A percentile compares a stretch with the other conserved stretches of the same genome.
phyloP scores from a whole-genome alignment of 192 early-diverging fungal species.

The Backusella mclennaniae region DNA sequence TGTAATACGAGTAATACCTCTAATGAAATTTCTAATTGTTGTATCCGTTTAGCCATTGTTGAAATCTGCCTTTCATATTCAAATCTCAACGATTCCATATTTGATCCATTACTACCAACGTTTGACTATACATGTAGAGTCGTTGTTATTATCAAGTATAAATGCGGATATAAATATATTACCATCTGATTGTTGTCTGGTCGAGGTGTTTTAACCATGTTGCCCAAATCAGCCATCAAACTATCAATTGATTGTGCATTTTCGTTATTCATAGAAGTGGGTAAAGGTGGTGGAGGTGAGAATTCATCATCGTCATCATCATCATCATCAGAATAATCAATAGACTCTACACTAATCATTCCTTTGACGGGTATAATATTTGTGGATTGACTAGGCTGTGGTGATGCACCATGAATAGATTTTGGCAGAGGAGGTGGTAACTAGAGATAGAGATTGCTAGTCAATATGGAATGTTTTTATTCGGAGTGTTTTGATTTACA shows the following conservation, averaged over 20 bases:
- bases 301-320: too few species aligned
- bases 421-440: background rate
- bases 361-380: conserved; percentile 37
- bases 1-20: background rate
- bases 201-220: conserved; percentile 52
- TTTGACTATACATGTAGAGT: background rate
- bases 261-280: conserved; percentile 32
- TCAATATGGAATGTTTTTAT: background rate
- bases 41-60: conserved; percentile 61
- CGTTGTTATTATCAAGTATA: background rate
- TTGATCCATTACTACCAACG: conserved; percentile 11
- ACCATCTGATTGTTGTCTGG: conserved; percentile 1
- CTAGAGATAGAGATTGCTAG: background rate
- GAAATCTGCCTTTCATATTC: conserved; percentile 62
- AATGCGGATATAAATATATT: background rate
- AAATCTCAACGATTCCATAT: conserved; percentile 46
- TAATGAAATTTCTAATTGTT: conserved; percentile 53
- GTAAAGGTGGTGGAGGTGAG: too few species aligned
- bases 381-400: conserved; percentile 35
- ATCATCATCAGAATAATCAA: conserved; percentile 19
- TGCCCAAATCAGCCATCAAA: conserved; percentile 74
- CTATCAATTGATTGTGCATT: conserved; percentile 58
- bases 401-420: background rate
- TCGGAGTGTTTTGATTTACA: background rate
- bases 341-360: conserved; percentile 29